These are phyloP conservation scores for Melastoma malabathricum DNA, from an alignment of 345 rosid species.

Conservation along the genomic window DNA sequence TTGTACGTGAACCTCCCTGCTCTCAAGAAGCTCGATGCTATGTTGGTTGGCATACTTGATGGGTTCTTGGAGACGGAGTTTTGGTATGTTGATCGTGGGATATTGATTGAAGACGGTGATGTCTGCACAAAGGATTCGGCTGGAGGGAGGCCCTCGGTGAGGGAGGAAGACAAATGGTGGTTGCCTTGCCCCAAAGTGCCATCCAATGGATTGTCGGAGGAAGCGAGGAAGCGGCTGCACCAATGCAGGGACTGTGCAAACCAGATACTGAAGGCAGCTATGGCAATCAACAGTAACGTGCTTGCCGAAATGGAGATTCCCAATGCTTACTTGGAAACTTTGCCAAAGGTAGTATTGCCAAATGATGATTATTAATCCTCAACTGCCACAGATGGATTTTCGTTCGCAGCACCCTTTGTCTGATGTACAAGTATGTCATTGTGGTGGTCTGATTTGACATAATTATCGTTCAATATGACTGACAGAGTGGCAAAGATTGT, in stretches of 20 bases:
- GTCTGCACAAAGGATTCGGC: constrained; percentile 33
- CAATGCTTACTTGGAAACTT: constrained; percentile 60
- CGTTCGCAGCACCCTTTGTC: no score
- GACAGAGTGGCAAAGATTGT: constrained; percentile 35
- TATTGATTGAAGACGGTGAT: constrained; percentile 48
- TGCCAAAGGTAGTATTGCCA: constrained; percentile 58
- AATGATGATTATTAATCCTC: not conserved
- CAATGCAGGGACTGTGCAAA: constrained; percentile 81
- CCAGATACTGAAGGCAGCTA: constrained; percentile 95
- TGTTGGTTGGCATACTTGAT: constrained; percentile 72
- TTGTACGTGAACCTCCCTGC: constrained; percentile 84
- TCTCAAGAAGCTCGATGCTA: constrained; percentile 87
- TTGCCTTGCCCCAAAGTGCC: constrained; percentile 80
- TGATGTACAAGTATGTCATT: no score
- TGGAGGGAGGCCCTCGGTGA: constrained; percentile 49
- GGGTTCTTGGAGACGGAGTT: constrained; percentile 62
- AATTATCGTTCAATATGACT: not conserved
- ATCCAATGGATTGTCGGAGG: constrained; percentile 60
- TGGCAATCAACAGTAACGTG: constrained; percentile 87
- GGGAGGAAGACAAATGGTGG: constrained; percentile 99
- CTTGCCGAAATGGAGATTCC: constrained; percentile 95
- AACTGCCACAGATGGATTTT: no score
- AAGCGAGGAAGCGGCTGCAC: constrained; percentile 63
- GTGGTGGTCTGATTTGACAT: no score
- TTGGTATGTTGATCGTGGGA: constrained; percentile 89